Conservation (phyloP, 176 grass and related monocot species). For the Paspalum notatum region DNA sequence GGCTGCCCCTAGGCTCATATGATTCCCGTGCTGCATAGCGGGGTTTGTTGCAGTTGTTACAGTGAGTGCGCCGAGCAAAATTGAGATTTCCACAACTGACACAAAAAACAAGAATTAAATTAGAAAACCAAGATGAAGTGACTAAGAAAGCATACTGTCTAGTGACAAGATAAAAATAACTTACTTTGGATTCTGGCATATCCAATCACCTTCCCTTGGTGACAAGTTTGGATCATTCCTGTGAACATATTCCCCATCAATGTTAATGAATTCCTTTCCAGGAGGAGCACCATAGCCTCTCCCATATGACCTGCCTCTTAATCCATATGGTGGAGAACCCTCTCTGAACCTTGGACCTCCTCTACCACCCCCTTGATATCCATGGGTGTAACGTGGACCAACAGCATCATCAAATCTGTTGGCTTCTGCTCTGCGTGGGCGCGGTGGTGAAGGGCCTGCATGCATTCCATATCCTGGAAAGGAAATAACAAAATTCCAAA, state of each 20-base stretch:
- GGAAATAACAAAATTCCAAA: conserved; percentile 33
- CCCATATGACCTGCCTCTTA: conserved; percentile 63
- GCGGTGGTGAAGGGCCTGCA: conserved; percentile 62
- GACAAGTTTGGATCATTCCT: conserved; percentile 97
- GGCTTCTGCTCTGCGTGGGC: conserved; percentile 45
- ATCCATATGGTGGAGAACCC: conserved; percentile 60
- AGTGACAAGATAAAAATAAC: conserved; percentile 1
- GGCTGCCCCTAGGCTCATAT: conserved; percentile 54
- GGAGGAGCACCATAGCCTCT: conserved; percentile 58
- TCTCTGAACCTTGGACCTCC: conserved; percentile 69
- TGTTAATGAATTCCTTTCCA: conserved; percentile 52
- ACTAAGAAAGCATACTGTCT: neutral
- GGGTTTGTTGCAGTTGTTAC: conserved; percentile 87
- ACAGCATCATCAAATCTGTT: conserved; percentile 52
- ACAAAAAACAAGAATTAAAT: conserved; percentile 27
- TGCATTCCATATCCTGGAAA: conserved; percentile 75
- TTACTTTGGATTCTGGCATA: conserved; percentile 88
- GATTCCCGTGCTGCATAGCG: conserved; percentile 48
- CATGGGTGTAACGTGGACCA: conserved; percentile 51
- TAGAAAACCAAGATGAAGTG: conserved; percentile 31
- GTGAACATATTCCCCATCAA: conserved; percentile 79
- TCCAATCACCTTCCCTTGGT: conserved; percentile 96
- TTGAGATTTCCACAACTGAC: conserved; percentile 96
- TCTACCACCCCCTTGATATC: conserved; percentile 72
- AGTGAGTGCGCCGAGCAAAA: conserved; percentile 88